Conservation (phyloP, 2,329 filamentous ascomycete genomes). For the Aspergillus quadricinctus region DNA sequence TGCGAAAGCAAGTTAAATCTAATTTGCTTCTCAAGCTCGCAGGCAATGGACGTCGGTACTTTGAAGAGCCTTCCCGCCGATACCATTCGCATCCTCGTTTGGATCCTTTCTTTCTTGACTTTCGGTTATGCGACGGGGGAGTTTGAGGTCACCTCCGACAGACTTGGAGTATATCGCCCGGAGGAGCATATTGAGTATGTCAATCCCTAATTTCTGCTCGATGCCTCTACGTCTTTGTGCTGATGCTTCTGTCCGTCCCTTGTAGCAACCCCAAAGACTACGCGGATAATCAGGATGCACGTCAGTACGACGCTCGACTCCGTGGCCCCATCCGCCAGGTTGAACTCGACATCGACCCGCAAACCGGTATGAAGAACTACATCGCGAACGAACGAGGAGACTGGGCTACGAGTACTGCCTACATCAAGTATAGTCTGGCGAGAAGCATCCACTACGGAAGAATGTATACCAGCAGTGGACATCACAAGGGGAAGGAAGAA, state of each 20-base stretch:
- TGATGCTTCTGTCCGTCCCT: constrained; percentile 35
- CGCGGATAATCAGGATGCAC: constrained; percentile 79
- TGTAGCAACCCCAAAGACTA: constrained; percentile 76
- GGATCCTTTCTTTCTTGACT: constrained; percentile 75
- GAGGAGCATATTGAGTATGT: constrained; percentile 55
- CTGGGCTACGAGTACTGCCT: constrained; percentile 88
- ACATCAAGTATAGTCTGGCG: constrained; percentile 69
- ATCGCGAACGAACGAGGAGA: constrained; percentile 84
- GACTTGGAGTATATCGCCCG: constrained; percentile 74
- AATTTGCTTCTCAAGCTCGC: constrained; percentile 47
- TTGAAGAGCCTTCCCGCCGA: constrained; percentile 73
- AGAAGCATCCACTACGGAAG: constrained; percentile 74
- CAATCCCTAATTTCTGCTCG: background rate
- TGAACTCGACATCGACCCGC: constrained; percentile 68
- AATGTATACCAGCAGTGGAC: constrained; percentile 64
- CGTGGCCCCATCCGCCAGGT: constrained; percentile 69
- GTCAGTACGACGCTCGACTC: constrained; percentile 69
- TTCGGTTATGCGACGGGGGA: constrained; percentile 84
- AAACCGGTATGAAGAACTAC: constrained; percentile 98
- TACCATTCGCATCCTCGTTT: constrained; percentile 73
- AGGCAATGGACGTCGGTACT: constrained; percentile 75
- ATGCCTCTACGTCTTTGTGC: background rate
- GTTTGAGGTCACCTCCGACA: constrained; percentile 77
- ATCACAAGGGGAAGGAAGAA: constrained; percentile 61
- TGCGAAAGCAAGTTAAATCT: background rate